Base-by-base conservation (phyloP, 768 basidiomycete genomes). In the Boletus tylopilopsis region DNA sequence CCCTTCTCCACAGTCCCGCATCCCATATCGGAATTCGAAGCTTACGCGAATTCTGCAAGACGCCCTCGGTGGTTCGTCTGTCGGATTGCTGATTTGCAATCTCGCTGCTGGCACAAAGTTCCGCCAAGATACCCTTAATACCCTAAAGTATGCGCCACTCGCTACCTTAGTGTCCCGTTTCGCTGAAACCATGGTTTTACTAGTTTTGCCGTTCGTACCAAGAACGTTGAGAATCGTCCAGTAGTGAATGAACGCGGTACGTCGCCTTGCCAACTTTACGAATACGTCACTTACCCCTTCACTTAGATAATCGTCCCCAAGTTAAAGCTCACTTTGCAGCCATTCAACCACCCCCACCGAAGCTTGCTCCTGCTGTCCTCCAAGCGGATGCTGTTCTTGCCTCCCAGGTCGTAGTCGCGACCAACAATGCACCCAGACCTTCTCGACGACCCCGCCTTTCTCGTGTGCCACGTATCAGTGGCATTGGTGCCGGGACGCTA, bases 11-110 rank as follows among this genome's bases (percentile, higher is more conserved):
- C 48, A 89, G 85, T 71, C 81, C 24, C 83, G 90, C 21, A 86
- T 94, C 51, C 93, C 93, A 0, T 94, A 94, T 62, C 82, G 93
- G 37, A 89, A 94, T 64, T 89, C 90, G 1, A 93, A 93, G 63
- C 74, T 94, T 29, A 95, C 92, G 0, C 76, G 93, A 22, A 84
- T 94, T 44, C 76, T 95, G 1, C 90, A 94, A 83, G 90, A 92
- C 53, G 90, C 91, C 0, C 80, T 95, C 1, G 90, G 90, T 19
- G 93, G 93, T 12, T 76, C 79, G 2, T 85, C 88, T 0, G 76
- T 89, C 10, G 88, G 88, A 2, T 69, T 94, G 19, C 72, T 94
- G 35, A 89, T 95, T 27, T 92, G 90, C 67, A 93, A 93, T 58
- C 71, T 95, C 9, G 88, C 92, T 10, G 91, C 93, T 15, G 89